Base-by-base conservation (phyloP, 1,284 basidiomycete species). In the Trametes versicolor region DNA sequence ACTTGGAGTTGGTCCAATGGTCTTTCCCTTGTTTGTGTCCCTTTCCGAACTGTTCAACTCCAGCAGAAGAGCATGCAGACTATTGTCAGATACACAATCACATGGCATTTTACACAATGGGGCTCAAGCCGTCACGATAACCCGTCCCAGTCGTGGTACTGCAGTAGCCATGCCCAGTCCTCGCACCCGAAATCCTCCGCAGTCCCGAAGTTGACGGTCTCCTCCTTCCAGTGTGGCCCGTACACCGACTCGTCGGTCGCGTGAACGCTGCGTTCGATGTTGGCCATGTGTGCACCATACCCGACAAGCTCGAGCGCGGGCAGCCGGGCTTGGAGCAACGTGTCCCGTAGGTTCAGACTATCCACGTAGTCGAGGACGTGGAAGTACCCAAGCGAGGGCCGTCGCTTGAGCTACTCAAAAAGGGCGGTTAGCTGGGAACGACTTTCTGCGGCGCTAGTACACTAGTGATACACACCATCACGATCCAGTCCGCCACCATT, bases 131-230 rank as follows among this genome's bases (percentile, higher is more conserved):
- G n/a, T n/a, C n/a, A n/a, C n/a, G n/a, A n/a, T 1, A 36, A 21
- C 4, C 45, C 56, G 3, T 10, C 29, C 43, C 27, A 47, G 13
- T 50, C 63, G n/a, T 65, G 59, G 21, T 47, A 19, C 27, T 53
- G 48, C 32, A 65, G 23, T 12, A 65, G 55, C 59, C 63, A 66
- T 37, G 63, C 65, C 65, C 62, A 63, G 10, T 63, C 62, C 32
- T 47, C 58, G 43, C 54, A 56, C 25, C 65, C 58, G 8, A 66
- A 66, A 37, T 63, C 54, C 7, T 58, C 58, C 23, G 19, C 62
- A n/a, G 57, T 55, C 50, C 61, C 27, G 43, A 63, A 53, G 19
- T 10, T 4, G 13, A 58, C 36, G 23, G 49, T 63, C 21, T 12
- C 25, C 8, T 23, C 36, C 43, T 48, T 29, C 56, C 56, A 58